These are phyloP conservation scores for Fusarium austroafricanum DNA, from an alignment of 2,329 filamentous ascomycete species.

Conservation along the genomic window DNA sequence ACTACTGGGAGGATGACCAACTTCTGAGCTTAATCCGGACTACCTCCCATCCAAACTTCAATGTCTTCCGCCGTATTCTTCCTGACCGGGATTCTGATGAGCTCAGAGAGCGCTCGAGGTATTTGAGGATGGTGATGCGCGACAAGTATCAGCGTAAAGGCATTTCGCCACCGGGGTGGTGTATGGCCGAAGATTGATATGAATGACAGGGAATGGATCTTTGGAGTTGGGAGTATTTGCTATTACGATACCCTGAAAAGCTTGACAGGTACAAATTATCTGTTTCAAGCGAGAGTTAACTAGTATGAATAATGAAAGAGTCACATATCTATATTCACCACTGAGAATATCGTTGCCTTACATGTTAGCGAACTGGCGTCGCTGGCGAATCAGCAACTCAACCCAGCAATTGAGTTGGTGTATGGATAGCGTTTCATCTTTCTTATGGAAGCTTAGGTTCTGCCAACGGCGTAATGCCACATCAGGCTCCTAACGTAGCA, in stretches of 20 bases:
- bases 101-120: conserved; percentile 33
- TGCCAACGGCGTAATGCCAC: conserved; percentile 42
- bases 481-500: conserved; percentile 32
- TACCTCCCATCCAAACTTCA: conserved; percentile 19
- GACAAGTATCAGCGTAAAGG: conserved; percentile 33
- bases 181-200: conserved; percentile 28
- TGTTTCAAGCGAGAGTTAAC: neutral
- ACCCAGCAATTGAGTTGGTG: neutral
- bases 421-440: conserved; percentile 15
- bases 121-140: conserved; percentile 38
- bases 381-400: neutral
- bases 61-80: conserved; percentile 25
- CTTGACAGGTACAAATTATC: neutral
- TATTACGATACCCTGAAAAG: conserved; percentile 36
- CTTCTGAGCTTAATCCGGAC: conserved; percentile 43
- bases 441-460: conserved; percentile 9
- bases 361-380: neutral
- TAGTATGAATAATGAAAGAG: neutral
- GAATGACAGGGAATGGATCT: neutral
- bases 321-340: neutral
- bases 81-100: conserved; percentile 32
- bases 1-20: conserved; percentile 44
- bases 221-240: conserved; percentile 24
- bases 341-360: neutral
- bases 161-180: conserved; percentile 44